Conservation (phyloP, 768 basidiomycete species). For the Amanita muscaria region DNA sequence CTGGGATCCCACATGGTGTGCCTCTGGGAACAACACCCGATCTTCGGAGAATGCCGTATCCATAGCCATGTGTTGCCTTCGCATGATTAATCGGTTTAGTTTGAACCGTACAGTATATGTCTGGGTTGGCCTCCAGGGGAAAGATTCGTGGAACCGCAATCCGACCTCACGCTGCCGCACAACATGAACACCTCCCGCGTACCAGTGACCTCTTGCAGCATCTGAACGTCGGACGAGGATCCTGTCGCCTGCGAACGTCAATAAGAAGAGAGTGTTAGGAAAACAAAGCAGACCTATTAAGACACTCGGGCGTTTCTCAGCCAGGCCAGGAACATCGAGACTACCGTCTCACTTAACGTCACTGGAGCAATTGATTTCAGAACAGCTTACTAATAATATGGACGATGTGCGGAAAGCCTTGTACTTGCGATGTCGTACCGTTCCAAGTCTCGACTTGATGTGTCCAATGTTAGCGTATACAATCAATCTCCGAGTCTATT, state of each 20-base stretch:
- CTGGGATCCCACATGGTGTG: slow-evolving; percentile 18
- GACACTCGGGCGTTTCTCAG: slow-evolving; percentile 50
- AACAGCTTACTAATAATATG: slow-evolving; percentile 30
- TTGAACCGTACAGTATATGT: slow-evolving; percentile 47
- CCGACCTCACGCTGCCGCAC: slow-evolving; percentile 42
- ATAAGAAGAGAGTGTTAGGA: slow-evolving; percentile 15
- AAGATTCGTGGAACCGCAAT: slow-evolving; percentile 39
- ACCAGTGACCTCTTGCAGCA: slow-evolving; percentile 38
- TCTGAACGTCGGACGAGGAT: slow-evolving; percentile 42
- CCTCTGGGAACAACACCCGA: slow-evolving; percentile 42
- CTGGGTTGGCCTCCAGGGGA: slow-evolving; percentile 27
- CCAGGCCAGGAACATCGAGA: slow-evolving; percentile 39
- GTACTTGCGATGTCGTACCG: slow-evolving; percentile 29
- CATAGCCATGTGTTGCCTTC: slow-evolving; percentile 53
- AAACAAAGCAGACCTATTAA: slow-evolving; percentile 30
- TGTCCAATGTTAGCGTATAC: neutral
- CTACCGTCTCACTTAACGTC: slow-evolving; percentile 15
- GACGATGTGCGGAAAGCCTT: slow-evolving; percentile 20
- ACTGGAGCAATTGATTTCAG: neutral
- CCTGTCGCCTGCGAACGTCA: slow-evolving; percentile 32
- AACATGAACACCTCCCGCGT: slow-evolving; percentile 48
- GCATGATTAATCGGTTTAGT: slow-evolving; percentile 45
- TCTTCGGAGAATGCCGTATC: slow-evolving; percentile 34
- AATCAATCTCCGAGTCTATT: neutral
- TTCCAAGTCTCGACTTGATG: slow-evolving; percentile 30